These are phyloP conservation scores for Periglandula ipomoeae DNA, from an alignment of 2,329 filamentous ascomycete genomes.

Conservation along the genomic window DNA sequence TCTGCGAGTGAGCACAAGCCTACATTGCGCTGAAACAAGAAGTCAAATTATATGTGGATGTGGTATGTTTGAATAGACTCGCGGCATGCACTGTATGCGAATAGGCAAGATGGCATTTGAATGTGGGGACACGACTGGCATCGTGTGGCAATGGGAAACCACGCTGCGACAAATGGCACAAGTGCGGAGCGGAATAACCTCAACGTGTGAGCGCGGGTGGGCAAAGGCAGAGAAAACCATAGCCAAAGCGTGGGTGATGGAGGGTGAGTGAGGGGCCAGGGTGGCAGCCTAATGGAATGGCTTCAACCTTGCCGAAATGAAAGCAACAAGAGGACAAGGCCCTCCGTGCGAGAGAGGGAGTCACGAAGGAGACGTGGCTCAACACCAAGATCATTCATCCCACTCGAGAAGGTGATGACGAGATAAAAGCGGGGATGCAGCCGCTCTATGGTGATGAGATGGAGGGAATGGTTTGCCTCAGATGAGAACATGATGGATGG, in stretches of 20 bases:
- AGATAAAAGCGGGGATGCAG: not conserved
- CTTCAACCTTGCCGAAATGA: not conserved
- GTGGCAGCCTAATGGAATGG: not conserved
- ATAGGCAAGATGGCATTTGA: not conserved
- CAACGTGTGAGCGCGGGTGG: not conserved
- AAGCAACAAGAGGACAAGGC: not conserved
- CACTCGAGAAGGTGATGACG: not conserved
- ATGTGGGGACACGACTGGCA: not conserved
- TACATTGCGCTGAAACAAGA: not conserved
- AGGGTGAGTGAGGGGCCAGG: not conserved
- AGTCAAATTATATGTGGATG: not conserved
- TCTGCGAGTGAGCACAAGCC: not conserved
- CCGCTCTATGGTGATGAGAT: not conserved
- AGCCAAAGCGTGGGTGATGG: not conserved
- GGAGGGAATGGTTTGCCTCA: not conserved
- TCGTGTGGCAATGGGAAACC: not conserved
- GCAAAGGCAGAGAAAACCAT: not conserved
- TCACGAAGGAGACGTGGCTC: not conserved
- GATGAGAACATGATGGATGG: not conserved
- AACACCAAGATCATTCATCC: not conserved
- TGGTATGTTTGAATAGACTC: not conserved
- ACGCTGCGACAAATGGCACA: not conserved
- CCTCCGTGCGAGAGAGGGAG: too few species aligned
- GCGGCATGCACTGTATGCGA: not conserved
- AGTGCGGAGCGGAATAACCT: conserved; percentile 1